A percentile compares a stretch with the other conserved stretches of the same genome.
Conservation (phyloP, 148 eudicot species). For the Heliosperma pusillum region DNA sequence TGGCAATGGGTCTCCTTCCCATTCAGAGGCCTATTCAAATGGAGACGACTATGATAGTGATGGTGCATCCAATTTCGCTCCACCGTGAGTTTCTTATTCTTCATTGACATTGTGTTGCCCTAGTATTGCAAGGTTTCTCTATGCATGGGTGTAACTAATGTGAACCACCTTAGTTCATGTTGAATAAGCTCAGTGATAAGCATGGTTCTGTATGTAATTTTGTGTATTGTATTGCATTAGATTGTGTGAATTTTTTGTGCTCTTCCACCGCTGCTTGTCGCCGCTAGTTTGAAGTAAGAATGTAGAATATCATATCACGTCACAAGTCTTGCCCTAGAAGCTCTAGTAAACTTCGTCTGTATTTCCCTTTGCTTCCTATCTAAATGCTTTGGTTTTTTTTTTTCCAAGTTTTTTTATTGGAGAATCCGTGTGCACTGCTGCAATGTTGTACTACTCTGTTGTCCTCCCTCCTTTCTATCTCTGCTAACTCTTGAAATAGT, state of each 20-base stretch:
- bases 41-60: constrained; percentile 97
- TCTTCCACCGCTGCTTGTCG: neutral
- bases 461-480: neutral
- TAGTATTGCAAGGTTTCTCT: neutral
- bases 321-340: neutral
- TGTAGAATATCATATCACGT: neutral
- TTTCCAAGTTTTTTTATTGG: neutral
- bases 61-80: constrained; percentile 76
- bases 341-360: neutral
- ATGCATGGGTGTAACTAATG: neutral
- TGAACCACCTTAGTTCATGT: neutral
- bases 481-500: neutral
- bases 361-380: neutral
- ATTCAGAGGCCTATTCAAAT: constrained; percentile 51
- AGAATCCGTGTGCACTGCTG: neutral
- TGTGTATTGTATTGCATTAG: neutral
- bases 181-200: neutral
- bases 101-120: neutral
- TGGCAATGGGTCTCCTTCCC: constrained; percentile 70
- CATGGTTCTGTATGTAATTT: neutral
- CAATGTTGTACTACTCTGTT: neutral
- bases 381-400: neutral
- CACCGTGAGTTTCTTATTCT: constrained; percentile 58
- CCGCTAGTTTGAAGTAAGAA: neutral
- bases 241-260: neutral